Base-by-base conservation (phyloP, 2,329 filamentous ascomycete species). In the Fusarium multiceps region DNA sequence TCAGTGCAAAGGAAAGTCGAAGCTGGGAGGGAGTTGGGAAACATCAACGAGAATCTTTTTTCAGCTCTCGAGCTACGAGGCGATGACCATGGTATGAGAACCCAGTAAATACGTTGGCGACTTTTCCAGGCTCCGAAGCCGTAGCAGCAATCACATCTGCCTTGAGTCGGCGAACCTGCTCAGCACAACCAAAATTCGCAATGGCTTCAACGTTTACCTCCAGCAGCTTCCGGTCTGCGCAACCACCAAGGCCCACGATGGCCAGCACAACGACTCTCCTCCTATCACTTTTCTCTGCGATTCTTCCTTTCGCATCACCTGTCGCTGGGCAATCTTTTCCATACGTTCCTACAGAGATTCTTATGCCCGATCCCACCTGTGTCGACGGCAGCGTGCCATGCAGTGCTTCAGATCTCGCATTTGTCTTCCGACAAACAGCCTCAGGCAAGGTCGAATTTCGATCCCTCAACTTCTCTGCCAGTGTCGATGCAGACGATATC, bases 341-440 rank as follows among this genome's bases (percentile, higher is more conserved):
- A 27, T 97, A 97, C 82, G 89, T 90, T 58, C 92, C 93, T 4
- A 93, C 93, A 1, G 89, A 87, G 30, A 86, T 97, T 55, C 86
- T 95, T 61, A 84, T 89, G 47, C 83, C 86, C 9, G 76, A 80
- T 60, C 61, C 60, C 9, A 58, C 72, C n/a, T 80, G 79, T 62
- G 78, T 83, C 55, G 83, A 86, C 65, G 78, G 82, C 23, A 81
- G 82, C 13, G 61, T 73, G 34, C 59, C 71, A 30, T 78, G 75
- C 74, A 75, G 72, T 68, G 78, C 71, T 57, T 78, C 69, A 65
- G 83, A 88, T 20, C 77, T 88, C 32, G 89, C 89, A 63, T 97
- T 96, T 78, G 85, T 95, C 69, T 89, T 97, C 73, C 83, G 85
- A 34, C 86, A 91, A 14, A 82, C 80, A 32, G 80, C 84, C 40